phyloP scores from a whole-genome alignment of 73 alveolate species.

The Loxodes magnus region DNA sequence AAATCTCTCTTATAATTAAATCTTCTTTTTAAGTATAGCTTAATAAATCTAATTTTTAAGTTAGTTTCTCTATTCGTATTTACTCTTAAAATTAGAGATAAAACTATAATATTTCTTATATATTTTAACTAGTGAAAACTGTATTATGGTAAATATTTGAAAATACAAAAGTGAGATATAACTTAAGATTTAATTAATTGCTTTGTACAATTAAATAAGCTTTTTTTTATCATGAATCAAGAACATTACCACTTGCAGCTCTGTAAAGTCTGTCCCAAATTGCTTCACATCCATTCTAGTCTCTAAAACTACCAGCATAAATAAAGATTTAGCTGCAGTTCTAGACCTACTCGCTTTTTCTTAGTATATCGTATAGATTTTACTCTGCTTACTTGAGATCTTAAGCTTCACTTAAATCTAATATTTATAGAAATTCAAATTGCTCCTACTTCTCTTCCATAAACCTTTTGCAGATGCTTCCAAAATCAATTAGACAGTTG shows the following conservation, averaged over 20 bases:
- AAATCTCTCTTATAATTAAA: too few relatives aligned
- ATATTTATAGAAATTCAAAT: conserved; percentile 27
- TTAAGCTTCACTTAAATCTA: conserved; percentile 41
- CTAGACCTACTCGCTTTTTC: conserved; percentile 56
- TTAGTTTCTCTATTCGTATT: too few relatives aligned
- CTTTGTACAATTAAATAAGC: too few relatives aligned
- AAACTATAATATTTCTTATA: too few relatives aligned
- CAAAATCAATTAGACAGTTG: conserved; percentile 28
- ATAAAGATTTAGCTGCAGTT: conserved; percentile 44
- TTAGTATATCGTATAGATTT: conserved; percentile 53
- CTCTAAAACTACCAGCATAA: conserved; percentile 20
- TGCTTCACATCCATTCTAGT: conserved; percentile 49
- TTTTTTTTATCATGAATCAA: too few relatives aligned
- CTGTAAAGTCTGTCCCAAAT: conserved; percentile 67
- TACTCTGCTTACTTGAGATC: conserved; percentile 47
- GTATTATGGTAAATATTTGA: too few relatives aligned
- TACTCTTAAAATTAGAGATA: too few relatives aligned
- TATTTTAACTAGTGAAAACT: too few relatives aligned
- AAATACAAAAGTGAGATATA: too few relatives aligned
- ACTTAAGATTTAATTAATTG: too few relatives aligned
- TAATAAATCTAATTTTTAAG: too few relatives aligned
- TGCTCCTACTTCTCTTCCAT: conserved; percentile 14
- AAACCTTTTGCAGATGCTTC: conserved; percentile 22
- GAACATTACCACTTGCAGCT: conserved; percentile 77
- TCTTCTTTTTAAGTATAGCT: too few relatives aligned